phyloP scores from a whole-genome alignment of 306 rosid species.

The Crotalaria pallida region DNA sequence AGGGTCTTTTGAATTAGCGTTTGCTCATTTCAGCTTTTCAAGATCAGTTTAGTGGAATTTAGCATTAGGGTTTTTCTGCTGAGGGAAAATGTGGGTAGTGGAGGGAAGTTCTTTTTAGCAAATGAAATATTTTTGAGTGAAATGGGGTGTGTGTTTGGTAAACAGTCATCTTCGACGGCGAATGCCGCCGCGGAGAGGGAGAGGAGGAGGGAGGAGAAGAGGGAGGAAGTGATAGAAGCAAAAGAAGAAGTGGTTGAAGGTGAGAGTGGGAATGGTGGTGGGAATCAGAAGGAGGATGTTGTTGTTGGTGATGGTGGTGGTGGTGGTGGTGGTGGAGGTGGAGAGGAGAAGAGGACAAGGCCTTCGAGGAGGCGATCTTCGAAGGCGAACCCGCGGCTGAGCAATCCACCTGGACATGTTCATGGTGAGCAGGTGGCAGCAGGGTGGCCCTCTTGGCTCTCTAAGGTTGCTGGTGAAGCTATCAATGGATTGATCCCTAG shows the following conservation, averaged over 20 bases:
- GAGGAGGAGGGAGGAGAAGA: slow-evolving; percentile 31
- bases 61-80: slow-evolving; percentile 49
- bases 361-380: slow-evolving; percentile 54
- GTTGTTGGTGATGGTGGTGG: slow-evolving; percentile 28
- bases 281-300: slow-evolving; percentile 35
- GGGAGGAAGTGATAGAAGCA: slow-evolving; percentile 34
- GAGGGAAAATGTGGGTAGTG: slow-evolving; percentile 41
- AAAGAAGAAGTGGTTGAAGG: slow-evolving; percentile 30
- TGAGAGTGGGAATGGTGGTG: slow-evolving; percentile 48
- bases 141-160: slow-evolving; percentile 94
- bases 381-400: slow-evolving; percentile 82
- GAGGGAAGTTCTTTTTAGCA: slow-evolving; percentile 19
- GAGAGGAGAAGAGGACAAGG: slow-evolving; percentile 43
- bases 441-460: slow-evolving; percentile 99
- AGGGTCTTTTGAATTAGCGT: slow-evolving; percentile 42
- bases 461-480: slow-evolving; percentile 96
- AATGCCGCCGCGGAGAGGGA: slow-evolving; percentile 19
- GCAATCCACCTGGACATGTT: slow-evolving; percentile 77
- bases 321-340: slow-evolving; percentile 49
- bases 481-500: slow-evolving; percentile 91
- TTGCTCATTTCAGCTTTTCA: slow-evolving; percentile 28
- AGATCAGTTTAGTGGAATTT: slow-evolving; percentile 12
- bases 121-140: slow-evolving; percentile 46
- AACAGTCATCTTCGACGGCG: slow-evolving; percentile 35
- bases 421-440: slow-evolving; percentile 99